Conservation (phyloP, 1,284 basidiomycete species). For the Tremellales sp. region DNA sequence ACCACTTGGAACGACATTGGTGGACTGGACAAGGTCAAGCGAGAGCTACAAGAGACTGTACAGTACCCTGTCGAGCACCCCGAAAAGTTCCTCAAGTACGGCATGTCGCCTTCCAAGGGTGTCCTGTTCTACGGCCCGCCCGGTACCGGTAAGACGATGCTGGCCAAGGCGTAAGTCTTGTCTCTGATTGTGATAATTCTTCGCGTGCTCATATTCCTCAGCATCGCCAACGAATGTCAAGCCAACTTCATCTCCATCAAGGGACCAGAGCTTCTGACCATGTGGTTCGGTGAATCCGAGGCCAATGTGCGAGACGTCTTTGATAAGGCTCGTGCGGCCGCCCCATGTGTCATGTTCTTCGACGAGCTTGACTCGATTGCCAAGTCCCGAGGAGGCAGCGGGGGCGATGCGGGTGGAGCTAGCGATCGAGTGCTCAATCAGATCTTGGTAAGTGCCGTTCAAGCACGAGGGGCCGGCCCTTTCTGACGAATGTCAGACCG, state of each 20-base stretch:
- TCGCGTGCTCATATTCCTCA: constrained; percentile 52
- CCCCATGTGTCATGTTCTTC: constrained; percentile 99
- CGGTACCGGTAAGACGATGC: constrained; percentile 95
- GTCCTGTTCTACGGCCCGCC: constrained; percentile 97
- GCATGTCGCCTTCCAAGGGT: constrained; percentile 98
- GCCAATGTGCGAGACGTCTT: constrained; percentile 99
- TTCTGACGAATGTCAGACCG: constrained; percentile 68
- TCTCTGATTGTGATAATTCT: not conserved
- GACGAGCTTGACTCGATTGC: constrained; percentile 99
- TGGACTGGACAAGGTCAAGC: constrained; percentile 99
- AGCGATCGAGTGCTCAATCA: constrained; percentile 97
- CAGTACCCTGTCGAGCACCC: constrained; percentile 99
- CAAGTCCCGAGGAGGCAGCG: constrained; percentile 79
- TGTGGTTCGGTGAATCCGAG: constrained; percentile 99
- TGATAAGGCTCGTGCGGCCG: constrained; percentile 98
- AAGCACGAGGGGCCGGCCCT: too few relatives aligned
- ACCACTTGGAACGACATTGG: constrained; percentile 98
- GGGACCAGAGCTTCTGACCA: constrained; percentile 94
- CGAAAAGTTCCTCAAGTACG: constrained; percentile 99
- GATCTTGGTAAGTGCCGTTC: constrained; percentile 59
- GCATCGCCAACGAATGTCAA: constrained; percentile 97
- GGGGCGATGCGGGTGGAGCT: constrained; percentile 84
- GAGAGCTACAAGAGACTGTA: constrained; percentile 97
- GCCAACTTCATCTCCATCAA: constrained; percentile 66
- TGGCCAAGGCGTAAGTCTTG: constrained; percentile 96